Base-by-base conservation (phyloP, 2,329 filamentous ascomycete genomes). In the Penicillium sp. region DNA sequence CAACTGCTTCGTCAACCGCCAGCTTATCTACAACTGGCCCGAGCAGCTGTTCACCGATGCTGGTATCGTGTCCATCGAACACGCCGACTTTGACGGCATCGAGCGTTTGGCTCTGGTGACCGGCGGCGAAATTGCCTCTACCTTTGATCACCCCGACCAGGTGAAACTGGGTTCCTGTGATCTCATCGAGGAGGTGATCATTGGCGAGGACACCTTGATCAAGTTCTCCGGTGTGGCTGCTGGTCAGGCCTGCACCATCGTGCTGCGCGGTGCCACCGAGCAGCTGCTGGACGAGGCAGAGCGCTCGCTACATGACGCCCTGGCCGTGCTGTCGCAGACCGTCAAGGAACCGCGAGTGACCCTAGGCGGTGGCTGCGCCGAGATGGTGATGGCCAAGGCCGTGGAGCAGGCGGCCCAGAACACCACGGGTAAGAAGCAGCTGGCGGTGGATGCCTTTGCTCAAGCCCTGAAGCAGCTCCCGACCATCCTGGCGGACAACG, bases 21-120 rank as follows among this genome's bases (percentile, higher is more conserved):
- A 98, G 71, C 82, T 98, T 55, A 98, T 98, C 74, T 98, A 98
- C 80, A 98, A 98, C 79, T 98, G 93, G 93, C 93, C 93, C 5
- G 93, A 98, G 73, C 93, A 98, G 74, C 85, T 98, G 38, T 98
- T 98, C 66, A 89, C 91, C 28, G 93, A 98, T 69, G 91, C 90
- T 6, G 93, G 93, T 52, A 97, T 98, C 72, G 87, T 95, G 78
- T 95, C 89, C 23, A 98, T 98, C 60, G 93, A 98, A 76, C 93
- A 98, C 69, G 93, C 93, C 57, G 93, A 98, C 74, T 98, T 98
- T 65, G 93, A 98, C 67, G 93, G 93, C 55, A 94, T 98, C 57
- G 93, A 98, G 77, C 82, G 93, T 35, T 73, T 98, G 60, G 91
- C 93, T 8, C 78, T 98, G 41, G 93, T 98, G 36, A 98, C 93